Evolutionary conservation across 2,329 filamentous ascomycete genomes (phyloP).

Genomic region (Aureobasidium sp.): DNA sequence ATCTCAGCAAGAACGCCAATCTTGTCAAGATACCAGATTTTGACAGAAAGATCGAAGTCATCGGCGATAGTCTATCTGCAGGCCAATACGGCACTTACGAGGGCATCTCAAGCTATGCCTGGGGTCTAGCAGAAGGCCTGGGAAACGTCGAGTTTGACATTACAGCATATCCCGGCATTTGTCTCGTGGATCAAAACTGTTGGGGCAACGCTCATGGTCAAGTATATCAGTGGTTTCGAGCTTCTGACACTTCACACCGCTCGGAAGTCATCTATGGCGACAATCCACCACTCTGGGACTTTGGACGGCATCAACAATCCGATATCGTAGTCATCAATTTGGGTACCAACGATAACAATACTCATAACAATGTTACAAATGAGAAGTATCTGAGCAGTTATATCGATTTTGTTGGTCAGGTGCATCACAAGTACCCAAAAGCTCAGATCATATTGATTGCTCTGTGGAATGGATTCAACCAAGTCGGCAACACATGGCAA

Average conservation of each 20-base stretch:
- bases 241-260: slow-evolving; percentile 47
- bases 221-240: slow-evolving; percentile 52
- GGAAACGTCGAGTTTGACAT: slow-evolving; percentile 54
- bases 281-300: slow-evolving; percentile 31
- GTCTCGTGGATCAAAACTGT: slow-evolving; percentile 43
- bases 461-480: slow-evolving; percentile 50
- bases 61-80: slow-evolving; percentile 44
- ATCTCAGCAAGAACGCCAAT: slow-evolving; percentile 39
- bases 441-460: slow-evolving; percentile 40
- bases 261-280: slow-evolving; percentile 37
- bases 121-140: slow-evolving; percentile 49
- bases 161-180: slow-evolving; percentile 54
- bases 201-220: slow-evolving; percentile 34
- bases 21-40: slow-evolving; percentile 39
- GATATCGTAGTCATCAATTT: slow-evolving; percentile 42
- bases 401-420: slow-evolving; percentile 35
- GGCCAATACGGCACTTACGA: slow-evolving; percentile 56
- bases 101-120: slow-evolving; percentile 50
- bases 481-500: slow-evolving; percentile 44
- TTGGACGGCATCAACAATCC: slow-evolving; percentile 28
- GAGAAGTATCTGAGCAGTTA: slow-evolving; percentile 36
- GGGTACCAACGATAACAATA: slow-evolving; percentile 42
- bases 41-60: slow-evolving; percentile 36
- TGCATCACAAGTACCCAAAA: slow-evolving; percentile 36
- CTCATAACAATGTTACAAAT: slow-evolving; percentile 34